Base-by-base conservation (phyloP, 176 grass and related monocot genomes). In the Oryza meridionalis region DNA sequence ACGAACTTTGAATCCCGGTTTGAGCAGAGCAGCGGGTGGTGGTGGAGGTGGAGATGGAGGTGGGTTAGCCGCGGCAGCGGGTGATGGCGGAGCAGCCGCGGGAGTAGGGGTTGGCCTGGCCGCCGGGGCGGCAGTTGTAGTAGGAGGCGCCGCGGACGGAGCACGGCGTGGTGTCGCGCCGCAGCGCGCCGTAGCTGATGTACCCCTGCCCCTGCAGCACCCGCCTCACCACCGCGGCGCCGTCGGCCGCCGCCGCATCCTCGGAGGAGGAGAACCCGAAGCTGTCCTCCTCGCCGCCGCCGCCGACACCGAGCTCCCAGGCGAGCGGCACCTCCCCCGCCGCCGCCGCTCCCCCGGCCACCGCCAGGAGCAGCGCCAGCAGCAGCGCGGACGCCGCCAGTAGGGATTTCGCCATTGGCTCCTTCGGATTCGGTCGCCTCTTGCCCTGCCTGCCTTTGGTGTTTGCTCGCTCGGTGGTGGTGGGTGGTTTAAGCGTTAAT, bases 91-190 rank as follows among this genome's bases (percentile, higher is more conserved):
- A 84, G 82, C 91, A 97, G 14, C 94, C 87, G 70, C 91, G 89
- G 35, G 31, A 47, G 85, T 97, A 94, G 42, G 94, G 94, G 76
- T 97, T 92, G 65, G 75, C 85, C 46, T 82, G 67, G 0, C 50
- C 91, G 7, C 91, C 89, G 13, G 79, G 78, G 14, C 63, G 86
- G 87, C 91, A 97, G 91, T 97, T 97, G 91, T 97, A 97, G 94
- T 97, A 92, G 74, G 94, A 97, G 7, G 87, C 85, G n/a, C 94
- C 94, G 7, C 89, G 79, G 1, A 69, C 51, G 82, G 94, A 91
- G 89, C 94, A 97, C 5, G 94, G 94, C 17, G 77, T 67, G 2
- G 58, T 62, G 58, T 62, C n/a, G 58, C 58, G 58, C n/a, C 58
- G 58, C 58, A 62, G 58, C 58, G 58, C 58, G 58, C 58, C 58